phyloP scores from a whole-genome alignment of 352 stramenopile species.

The Phytophthora foliorum region DNA sequence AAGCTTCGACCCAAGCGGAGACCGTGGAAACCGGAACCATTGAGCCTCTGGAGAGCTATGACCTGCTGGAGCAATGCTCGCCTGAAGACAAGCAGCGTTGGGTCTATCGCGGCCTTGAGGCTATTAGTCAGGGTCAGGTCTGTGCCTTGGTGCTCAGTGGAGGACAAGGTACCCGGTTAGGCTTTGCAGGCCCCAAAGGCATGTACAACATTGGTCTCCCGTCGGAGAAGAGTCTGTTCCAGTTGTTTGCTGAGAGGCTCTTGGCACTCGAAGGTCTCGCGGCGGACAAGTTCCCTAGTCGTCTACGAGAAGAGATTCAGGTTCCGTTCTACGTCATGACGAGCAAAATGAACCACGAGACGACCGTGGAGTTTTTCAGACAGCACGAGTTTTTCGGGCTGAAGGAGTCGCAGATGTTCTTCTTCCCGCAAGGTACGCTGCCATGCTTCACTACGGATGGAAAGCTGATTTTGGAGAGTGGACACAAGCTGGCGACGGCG shows the following conservation, averaged over 20 bases:
- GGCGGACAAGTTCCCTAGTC: constrained; percentile 21
- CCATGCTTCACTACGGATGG: constrained; percentile 95
- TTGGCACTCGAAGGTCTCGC: constrained; percentile 71
- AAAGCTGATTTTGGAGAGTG: constrained; percentile 96
- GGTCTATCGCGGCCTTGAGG: constrained; percentile 69
- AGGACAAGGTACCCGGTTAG: constrained; percentile 97
- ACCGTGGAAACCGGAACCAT: constrained; percentile 33
- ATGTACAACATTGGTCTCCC: constrained; percentile 95
- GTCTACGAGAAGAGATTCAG: constrained; percentile 19
- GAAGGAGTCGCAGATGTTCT: constrained; percentile 87
- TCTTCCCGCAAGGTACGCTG: constrained; percentile 97
- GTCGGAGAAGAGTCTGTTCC: constrained; percentile 94
- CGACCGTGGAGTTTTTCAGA: constrained; percentile 92
- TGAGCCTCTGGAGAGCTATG: constrained; percentile 75
- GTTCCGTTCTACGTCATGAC: constrained; percentile 98
- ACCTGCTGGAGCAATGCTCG: constrained; percentile 62
- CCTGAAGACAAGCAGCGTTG: constrained; percentile 57
- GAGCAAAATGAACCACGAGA: constrained; percentile 95
- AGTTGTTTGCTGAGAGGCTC: constrained; percentile 95
- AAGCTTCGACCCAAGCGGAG: constrained; percentile 53
- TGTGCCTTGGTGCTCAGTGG: constrained; percentile 95
- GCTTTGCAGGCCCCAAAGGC: constrained; percentile 96
- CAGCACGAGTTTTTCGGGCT: constrained; percentile 94
- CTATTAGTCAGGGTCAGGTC: constrained; percentile 90
- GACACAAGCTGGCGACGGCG: constrained; percentile 86